These are phyloP conservation scores for Centrapalus pauciflorus DNA, from an alignment of 129 eudicot genomes.

Conservation along the genomic window DNA sequence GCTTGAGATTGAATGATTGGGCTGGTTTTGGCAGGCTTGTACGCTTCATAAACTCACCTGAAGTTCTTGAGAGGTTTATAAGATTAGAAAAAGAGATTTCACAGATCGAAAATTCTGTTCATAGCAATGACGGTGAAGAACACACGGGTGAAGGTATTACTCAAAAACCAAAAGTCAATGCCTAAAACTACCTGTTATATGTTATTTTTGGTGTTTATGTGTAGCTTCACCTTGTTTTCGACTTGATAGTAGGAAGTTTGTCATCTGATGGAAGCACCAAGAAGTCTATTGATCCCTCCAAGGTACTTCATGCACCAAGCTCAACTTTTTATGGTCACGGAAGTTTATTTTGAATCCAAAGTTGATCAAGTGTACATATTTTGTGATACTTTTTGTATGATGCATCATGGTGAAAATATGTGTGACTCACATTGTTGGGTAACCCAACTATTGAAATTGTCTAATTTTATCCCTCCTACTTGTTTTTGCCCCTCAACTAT, in stretches of 20 bases:
- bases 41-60: constrained; percentile 94
- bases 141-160: constrained; percentile 59
- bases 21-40: constrained; percentile 61
- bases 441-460: too few relatives aligned
- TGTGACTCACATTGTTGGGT: too few relatives aligned
- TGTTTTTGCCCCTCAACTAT: too few relatives aligned
- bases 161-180: constrained; percentile 18
- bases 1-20: constrained; percentile 6
- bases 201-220: constrained; percentile 13
- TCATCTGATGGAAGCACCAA: constrained; percentile 54
- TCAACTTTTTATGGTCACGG: not conserved
- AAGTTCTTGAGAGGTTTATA: constrained; percentile 87
- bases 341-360: not conserved
- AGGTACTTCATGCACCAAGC: constrained; percentile 40
- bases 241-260: constrained; percentile 36
- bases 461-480: too few relatives aligned
- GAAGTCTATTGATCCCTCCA: constrained; percentile 45
- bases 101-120: constrained; percentile 79
- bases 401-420: too few relatives aligned
- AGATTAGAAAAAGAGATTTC: constrained; percentile 72
- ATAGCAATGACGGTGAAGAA: constrained; percentile 45
- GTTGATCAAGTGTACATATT: not conserved
- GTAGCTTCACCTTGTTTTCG: constrained; percentile 1
- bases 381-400: not conserved
- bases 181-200: not conserved